phyloP scores from a whole-genome alignment of 257 asterid species.

The Solanum acaule region DNA sequence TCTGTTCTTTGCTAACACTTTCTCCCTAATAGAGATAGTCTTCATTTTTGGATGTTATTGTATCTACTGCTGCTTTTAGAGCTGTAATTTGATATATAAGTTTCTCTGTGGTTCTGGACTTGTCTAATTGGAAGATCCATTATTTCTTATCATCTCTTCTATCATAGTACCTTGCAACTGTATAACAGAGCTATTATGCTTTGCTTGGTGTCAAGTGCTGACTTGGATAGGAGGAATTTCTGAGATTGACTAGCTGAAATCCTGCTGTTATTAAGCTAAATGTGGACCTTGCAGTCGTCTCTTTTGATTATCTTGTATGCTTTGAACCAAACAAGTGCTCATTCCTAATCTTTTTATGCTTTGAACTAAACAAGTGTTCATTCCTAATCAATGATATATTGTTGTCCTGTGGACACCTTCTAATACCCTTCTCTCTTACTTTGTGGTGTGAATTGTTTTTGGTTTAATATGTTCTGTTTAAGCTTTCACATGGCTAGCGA shows the following conservation, averaged over 20 bases:
- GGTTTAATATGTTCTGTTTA: neutral
- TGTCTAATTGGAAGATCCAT: neutral
- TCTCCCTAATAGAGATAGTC: neutral
- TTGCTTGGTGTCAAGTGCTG: neutral
- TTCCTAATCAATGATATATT: neutral
- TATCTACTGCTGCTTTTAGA: neutral
- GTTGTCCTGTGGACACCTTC: neutral
- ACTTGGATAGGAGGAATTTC: neutral
- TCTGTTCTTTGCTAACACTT: neutral
- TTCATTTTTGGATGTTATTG: neutral
- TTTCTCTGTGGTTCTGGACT: neutral
- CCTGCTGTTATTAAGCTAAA: neutral
- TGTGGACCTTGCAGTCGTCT: neutral
- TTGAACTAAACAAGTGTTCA: neutral
- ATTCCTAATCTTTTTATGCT: neutral
- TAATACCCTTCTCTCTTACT: neutral
- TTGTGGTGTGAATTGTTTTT: neutral
- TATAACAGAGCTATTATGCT: neutral
- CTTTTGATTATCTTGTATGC: neutral
- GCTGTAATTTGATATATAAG: neutral
- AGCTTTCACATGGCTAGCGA: neutral
- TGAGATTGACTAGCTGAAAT: neutral
- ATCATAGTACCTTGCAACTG: neutral
- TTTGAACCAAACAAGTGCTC: neutral
- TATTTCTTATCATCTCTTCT: neutral